A percentile compares a stretch with the other conserved stretches of the same genome.
Conservation (phyloP, 371 early-diverging fungal genomes). For the Rhizomucor miehei region DNA sequence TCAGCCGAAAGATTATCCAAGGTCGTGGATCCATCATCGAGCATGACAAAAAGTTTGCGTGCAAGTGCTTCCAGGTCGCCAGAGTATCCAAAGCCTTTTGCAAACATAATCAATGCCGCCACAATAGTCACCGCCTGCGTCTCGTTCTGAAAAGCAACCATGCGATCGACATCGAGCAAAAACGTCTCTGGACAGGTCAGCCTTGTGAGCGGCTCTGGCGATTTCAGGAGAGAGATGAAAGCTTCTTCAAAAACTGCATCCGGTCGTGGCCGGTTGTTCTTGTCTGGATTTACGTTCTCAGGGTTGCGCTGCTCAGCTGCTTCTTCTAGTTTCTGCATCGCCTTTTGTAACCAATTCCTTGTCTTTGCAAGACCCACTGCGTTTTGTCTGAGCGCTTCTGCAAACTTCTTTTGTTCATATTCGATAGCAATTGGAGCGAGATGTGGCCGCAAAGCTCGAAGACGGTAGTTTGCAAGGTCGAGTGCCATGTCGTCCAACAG, state of each 20-base stretch:
- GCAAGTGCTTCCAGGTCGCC: slow-evolving; percentile 31
- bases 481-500: slow-evolving; percentile 69
- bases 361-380: slow-evolving; percentile 48
- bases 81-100: slow-evolving; percentile 50
- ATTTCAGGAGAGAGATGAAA: slow-evolving; percentile 50
- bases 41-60: slow-evolving; percentile 49
- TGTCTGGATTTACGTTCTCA: slow-evolving; percentile 49
- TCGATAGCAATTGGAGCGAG: slow-evolving; percentile 63
- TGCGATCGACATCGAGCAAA: slow-evolving; percentile 59
- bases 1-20: slow-evolving; percentile 51
- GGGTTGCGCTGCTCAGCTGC: slow-evolving; percentile 60
- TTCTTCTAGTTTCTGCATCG: slow-evolving; percentile 29
- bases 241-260: slow-evolving; percentile 60
- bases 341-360: slow-evolving; percentile 51
- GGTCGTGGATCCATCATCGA: slow-evolving; percentile 47
- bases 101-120: slow-evolving; percentile 66
- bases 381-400: slow-evolving; percentile 36
- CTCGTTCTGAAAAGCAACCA: slow-evolving; percentile 64
- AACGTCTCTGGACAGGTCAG: slow-evolving; percentile 67
- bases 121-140: slow-evolving; percentile 64
- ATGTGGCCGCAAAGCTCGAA: slow-evolving; percentile 63
- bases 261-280: slow-evolving; percentile 13
- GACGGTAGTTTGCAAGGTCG: slow-evolving; percentile 70
- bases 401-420: slow-evolving; percentile 70
- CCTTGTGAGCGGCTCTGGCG: slow-evolving; percentile 14